Base-by-base conservation (phyloP, 441 rosid genomes). In the Euphorbia corollata region DNA sequence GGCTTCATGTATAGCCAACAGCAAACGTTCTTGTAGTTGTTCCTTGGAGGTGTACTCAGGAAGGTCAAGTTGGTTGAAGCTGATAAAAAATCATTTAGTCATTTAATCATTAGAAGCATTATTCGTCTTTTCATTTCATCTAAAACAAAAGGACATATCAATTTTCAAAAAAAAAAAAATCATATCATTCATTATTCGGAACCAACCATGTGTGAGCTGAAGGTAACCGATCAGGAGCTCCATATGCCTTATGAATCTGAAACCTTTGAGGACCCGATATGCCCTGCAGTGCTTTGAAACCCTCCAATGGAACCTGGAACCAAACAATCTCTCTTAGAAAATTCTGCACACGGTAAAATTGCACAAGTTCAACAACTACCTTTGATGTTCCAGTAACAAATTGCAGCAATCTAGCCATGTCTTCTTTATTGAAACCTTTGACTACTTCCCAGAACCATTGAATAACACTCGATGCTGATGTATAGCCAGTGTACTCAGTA, bases 401-500 rank as follows among this genome's bases (percentile, higher is more conserved):
- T 59, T 92, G 98, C 71, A 95, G 84, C 68, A 90, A 77, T 68
- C 97, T 82, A 32, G 97, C 98, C 97, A 85, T 88, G 73, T 95
- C 98, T 85, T 95, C 99, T 77, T 95, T 90, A 82, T 79, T 95
- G 72, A 95, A 95, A 67, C 81, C 86, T 82, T 85, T 87, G 63
- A 86, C 93, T 34, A 86, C 97, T 77, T 95, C 97, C 99, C 99
- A 95, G 79, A 95, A 92, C 99, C 99, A 92, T 69, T 85, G 96
- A 77, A 92, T 83, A 64, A 90, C 90, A 74, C 79, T 83, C 64
- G 99, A 91, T 71, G 85, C 97, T 43, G 83, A 77, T 2, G 88
- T 84, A 72, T 87, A 95, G 75, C 99, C 97, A 58, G 89, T 86
- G 69, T 92, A 95, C 83, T 92, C 99, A 0, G 97, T 74, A 72